A percentile compares a stretch with the other conserved stretches of the same genome.
These are phyloP conservation scores for Microdochium paspali DNA, from an alignment of 2,329 filamentous ascomycete genomes.

Conservation along the genomic window DNA sequence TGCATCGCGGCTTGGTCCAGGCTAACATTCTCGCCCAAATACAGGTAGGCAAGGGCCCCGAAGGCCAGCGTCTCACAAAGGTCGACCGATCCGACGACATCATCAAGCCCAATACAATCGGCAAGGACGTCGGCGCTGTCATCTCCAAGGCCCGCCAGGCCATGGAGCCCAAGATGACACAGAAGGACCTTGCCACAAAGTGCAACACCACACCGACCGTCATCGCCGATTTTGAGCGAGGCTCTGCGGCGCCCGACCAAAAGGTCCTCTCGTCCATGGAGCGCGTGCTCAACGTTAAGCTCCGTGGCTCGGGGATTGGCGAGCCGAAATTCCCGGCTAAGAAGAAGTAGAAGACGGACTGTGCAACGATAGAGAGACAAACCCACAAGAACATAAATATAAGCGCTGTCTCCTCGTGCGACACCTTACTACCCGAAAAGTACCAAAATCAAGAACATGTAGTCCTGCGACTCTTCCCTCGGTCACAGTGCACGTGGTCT, in stretches of 20 bases:
- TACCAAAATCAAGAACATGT: not conserved
- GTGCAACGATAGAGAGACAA: not conserved
- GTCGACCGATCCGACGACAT: conserved; percentile 97
- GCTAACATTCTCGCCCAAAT: conserved; percentile 6
- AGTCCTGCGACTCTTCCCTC: not conserved
- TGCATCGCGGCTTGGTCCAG: no score
- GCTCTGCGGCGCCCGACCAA: conserved; percentile 65
- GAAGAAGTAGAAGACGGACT: conserved; percentile 24
- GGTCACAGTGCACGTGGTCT: no score
- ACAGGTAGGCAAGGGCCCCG: conserved; percentile 46
- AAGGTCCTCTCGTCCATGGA: conserved; percentile 73
- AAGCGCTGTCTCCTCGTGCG: not conserved
- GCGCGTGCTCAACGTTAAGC: conserved; percentile 77
- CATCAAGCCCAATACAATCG: conserved; percentile 90
- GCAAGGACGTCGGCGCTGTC: conserved; percentile 68
- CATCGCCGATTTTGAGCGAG: conserved; percentile 79
- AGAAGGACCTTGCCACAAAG: conserved; percentile 78
- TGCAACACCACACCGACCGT: conserved; percentile 78
- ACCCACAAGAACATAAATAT: not conserved
- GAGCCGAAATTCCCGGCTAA: conserved; percentile 62
- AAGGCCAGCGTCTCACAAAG: conserved; percentile 95
- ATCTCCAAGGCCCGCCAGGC: conserved; percentile 73
- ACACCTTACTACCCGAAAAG: not conserved
- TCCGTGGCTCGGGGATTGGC: conserved; percentile 79
- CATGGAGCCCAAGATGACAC: conserved; percentile 90